Evolutionary conservation across 2,329 filamentous ascomycete species (phyloP), one percentile per base, ranked within the genome.

Genomic region (Phoma sp.): DNA sequence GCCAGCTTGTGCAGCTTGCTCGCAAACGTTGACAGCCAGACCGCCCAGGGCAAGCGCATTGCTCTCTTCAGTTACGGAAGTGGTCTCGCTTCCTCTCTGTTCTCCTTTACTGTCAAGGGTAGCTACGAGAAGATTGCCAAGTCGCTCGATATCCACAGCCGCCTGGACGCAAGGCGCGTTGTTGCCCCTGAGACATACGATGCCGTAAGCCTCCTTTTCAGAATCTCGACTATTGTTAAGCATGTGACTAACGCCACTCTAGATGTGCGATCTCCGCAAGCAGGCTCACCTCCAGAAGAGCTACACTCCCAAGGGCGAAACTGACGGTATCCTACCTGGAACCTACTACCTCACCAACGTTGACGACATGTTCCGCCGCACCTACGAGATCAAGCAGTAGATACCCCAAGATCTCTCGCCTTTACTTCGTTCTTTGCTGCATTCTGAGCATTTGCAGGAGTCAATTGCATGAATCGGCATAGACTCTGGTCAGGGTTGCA

Each of bases 201-300:
- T 42, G 76, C 77, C 55, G 75, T 77, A 65, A 66, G 73, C 60
- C 47, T 20, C 23, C 47, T 39, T 61, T 63, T 34, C 43, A 12
- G 2, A 7, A 12, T 4, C 10, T 9, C 57, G 64, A 18, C 9
- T 54, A 58, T 61, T 60, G 30, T 61, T 57, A 36, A 30, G n/a
- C 38, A 43, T 48, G 49, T 39, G 18, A 62, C 71, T 76, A 58
- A 77, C 47, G 5, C 40, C 17, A 28, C 12, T 23, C 11, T 7
- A 81, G 78, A 80, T 81, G 78, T 82, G 80, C 76, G 78, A 79
- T 65, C 74, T 82, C 48, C 77, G 80, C 49, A 78, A 81, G 73
- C 73, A 76, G 57, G 80, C 80, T 42, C 80, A 82, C 58, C 65
- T 82, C 52, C 75, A 82, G 76, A 80, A 79, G 72, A 72, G 76